Evolutionary conservation across 352 stramenopile species (phyloP), one percentile per base, ranked within the genome.

Genomic region (Pythium volutum): DNA sequence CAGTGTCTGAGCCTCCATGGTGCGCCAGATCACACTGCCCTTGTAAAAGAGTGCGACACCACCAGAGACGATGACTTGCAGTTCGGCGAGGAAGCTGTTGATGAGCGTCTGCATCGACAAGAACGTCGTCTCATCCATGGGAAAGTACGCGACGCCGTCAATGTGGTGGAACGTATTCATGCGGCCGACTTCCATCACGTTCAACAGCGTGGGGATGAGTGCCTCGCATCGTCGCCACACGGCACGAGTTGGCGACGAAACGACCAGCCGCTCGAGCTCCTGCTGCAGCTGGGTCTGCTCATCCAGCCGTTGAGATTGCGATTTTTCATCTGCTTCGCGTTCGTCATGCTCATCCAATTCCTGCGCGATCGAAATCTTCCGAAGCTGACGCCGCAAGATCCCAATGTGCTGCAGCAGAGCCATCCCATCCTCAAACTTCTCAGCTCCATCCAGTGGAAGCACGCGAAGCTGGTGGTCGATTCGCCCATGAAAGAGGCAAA

Each of bases 1-100:
- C 23, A 88, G 56, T 6, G 62, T 76, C 5, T 25, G 3, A 2
- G 64, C 50, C 8, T 77, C 69, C 26, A 85, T 66, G 18, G 70
- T 86, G 48, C 53, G 79, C 76, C 72, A 87, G 4, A 87, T 55
- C 25, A 85, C 34, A 23, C 82, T 84, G 10, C 80, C 80, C 20
- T 74, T 81, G 48, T 73, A 85, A 47, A 89, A 84, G 1, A 85
- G 39, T 11, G 75, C 76, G 1, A 66, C 66, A 0, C 59, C 52
- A 2, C 59, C 59, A 11, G 39, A 12, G 8, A 77, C 33, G 9
- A 55, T 18, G 18, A 49, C 36, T 4, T 41, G 29, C 2, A 74
- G 50, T 18, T 74, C 66, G 10, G 55, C 25, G 9, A 65, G 56
- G 18, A 89, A 68, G 10, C 63, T 71, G 62, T 81, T 78, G 15